Evolutionary conservation across 768 basidiomycete genomes (phyloP), one percentile per base, ranked within the genome.

Genomic region (Rhodotorula paludigena): DNA sequence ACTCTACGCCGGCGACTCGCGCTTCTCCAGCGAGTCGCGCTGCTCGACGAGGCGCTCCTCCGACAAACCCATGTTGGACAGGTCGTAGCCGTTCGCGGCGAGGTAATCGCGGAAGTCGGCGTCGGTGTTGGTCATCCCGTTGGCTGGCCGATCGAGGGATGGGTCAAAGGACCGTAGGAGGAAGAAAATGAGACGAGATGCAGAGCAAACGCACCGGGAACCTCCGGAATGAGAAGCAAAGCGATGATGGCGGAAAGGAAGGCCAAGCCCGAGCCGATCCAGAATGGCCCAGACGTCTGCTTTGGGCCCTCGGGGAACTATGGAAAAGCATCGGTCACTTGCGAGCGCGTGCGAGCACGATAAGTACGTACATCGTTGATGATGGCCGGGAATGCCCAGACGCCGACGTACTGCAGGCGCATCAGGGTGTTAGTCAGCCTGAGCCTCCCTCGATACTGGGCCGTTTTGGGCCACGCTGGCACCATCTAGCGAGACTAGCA

Each of bases 41-140:
- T 51, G 16, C 23, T 51, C 30, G 32, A 32, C 20, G 8, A 28
- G 12, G 10, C 8, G 16, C 18, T 18, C 49, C 18, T 51, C 49
- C 32, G 5, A 7, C 11, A 28, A 28, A 18, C 61, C 61, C 61
- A 62, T 62, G 21, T 55, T 42, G 15, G 33, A n/a, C 44, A 68
- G 21, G 76, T 93, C 90, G 75, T 85, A 93, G 15, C 90, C 90
- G 74, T 91, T 78, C 33, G 25, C 20, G n/a, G 39, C 86, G 61
- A 96, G 83, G 77, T 93, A 93, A 71, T 82, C 83, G 61, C 89
- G 88, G 85, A 93, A 93, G 84, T 87, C 72, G 3, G 48, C n/a
- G 41, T 51, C 55, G 59, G 58, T 56, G 16, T 11, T 38, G 18
- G 42, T 55, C 69, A 66, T 72, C 36, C 61, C 35, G 53, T 62